Conservation (phyloP, 2,329 filamentous ascomycete genomes). For the Verticillium alfalfae region DNA sequence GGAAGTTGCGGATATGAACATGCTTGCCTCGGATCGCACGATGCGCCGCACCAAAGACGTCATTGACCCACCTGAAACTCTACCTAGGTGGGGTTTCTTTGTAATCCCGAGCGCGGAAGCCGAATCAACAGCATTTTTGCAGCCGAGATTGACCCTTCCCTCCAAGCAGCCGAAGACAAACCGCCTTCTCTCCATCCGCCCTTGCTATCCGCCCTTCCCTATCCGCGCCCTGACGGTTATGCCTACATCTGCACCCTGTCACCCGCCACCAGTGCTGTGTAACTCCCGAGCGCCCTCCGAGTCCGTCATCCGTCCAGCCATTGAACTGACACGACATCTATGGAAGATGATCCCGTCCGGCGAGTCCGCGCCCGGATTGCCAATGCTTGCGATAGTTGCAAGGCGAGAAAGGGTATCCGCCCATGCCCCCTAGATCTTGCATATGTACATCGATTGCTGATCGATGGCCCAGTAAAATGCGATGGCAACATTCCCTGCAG, state of each 20-base stretch:
- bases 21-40: not conserved
- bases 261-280: not conserved
- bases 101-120: not conserved
- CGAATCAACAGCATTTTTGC: not conserved
- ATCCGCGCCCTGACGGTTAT: not conserved
- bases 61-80: not conserved
- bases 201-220: too few relatives aligned
- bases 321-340: not conserved
- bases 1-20: not conserved
- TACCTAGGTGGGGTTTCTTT: not conserved
- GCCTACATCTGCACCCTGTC: not conserved
- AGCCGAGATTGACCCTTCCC: too few relatives aligned
- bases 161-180: not conserved
- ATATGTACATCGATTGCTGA: not conserved
- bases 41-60: not conserved
- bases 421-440: not conserved
- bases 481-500: constrained; percentile 47
- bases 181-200: not conserved
- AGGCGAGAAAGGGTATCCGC: constrained; percentile 37
- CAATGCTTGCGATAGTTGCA: constrained; percentile 51
- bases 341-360: constrained; percentile 9
- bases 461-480: constrained; percentile 35
- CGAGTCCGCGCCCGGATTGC: constrained; percentile 33
- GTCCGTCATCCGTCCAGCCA: not conserved
- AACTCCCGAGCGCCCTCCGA: not conserved